These are phyloP conservation scores for Lasiosphaeris hirsuta DNA, from an alignment of 495 filamentous ascomycete genomes.

Conservation along the genomic window DNA sequence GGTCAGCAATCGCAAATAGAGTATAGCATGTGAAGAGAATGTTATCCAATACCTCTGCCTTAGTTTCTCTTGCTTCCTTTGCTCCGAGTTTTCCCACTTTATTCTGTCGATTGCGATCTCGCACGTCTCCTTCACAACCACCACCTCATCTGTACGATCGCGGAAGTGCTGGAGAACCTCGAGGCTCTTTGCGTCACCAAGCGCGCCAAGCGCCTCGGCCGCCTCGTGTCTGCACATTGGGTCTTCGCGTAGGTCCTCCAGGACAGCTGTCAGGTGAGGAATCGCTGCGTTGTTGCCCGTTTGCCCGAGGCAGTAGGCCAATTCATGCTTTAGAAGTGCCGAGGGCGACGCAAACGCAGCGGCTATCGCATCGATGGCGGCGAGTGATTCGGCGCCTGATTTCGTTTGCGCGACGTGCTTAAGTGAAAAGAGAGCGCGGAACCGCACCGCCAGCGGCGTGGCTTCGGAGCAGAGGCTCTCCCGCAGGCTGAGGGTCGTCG, in stretches of 20 bases:
- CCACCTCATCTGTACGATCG: constrained; percentile 65
- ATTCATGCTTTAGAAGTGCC: constrained; percentile 86
- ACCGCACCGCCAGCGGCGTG: constrained; percentile 80
- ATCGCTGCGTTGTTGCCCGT: constrained; percentile 71
- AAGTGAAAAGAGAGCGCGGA: constrained; percentile 96
- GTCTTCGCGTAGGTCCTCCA: constrained; percentile 77
- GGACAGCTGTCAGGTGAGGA: constrained; percentile 67
- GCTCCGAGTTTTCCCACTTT: constrained; percentile 81
- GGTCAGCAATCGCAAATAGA: constrained; percentile 1
- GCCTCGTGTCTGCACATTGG: constrained; percentile 96
- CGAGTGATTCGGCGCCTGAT: constrained; percentile 55
- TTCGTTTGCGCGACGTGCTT: constrained; percentile 82
- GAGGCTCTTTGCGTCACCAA: constrained; percentile 70
- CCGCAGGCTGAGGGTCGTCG: constrained; percentile 60
- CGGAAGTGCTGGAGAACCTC: constrained; percentile 66
- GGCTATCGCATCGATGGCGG: constrained; percentile 89
- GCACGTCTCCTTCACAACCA: constrained; percentile 90
- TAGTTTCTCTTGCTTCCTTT: constrained; percentile 67
- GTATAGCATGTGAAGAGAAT: neutral
- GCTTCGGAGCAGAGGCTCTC: constrained; percentile 73
- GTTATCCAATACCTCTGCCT: constrained; percentile 61
- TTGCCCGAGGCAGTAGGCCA: constrained; percentile 96
- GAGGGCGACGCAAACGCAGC: constrained; percentile 82
- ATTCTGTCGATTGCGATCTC: constrained; percentile 94
- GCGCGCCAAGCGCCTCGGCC: constrained; percentile 88